Conservation (phyloP, 2,329 filamentous ascomycete species). For the Fusarium circinatum region DNA sequence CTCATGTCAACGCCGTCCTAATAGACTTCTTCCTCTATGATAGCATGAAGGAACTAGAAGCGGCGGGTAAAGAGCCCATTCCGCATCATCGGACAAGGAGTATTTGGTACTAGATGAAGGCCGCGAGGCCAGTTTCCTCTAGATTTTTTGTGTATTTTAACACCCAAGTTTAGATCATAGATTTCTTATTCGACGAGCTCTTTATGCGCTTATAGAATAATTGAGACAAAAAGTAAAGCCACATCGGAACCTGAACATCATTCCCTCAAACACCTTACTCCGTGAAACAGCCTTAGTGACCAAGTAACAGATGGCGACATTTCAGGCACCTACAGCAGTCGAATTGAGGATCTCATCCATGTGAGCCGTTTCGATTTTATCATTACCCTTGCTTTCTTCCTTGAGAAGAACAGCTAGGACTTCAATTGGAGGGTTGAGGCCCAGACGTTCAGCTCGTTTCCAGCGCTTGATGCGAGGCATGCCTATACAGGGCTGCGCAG, state of each 20-base stretch:
- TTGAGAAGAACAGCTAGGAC: conserved; percentile 86
- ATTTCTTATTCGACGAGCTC: conserved; percentile 20
- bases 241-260: conserved; percentile 24
- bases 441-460: conserved; percentile 85
- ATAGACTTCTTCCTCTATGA: conserved; percentile 99
- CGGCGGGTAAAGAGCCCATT: conserved; percentile 62
- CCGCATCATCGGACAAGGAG: conserved; percentile 91
- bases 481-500: conserved; percentile 79
- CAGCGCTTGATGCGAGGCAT: conserved; percentile 84
- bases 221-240: conserved; percentile 30
- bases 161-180: conserved; percentile 30
- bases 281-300: conserved; percentile 18
- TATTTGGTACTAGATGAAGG: conserved; percentile 81
- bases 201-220: conserved; percentile 24
- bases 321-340: conserved; percentile 53
- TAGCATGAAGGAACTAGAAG: conserved; percentile 86
- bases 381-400: conserved; percentile 68
- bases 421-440: conserved; percentile 88
- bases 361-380: conserved; percentile 72
- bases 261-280: conserved; percentile 39
- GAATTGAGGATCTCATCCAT: conserved; percentile 75
- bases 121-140: conserved; percentile 14
- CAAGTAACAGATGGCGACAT: not conserved
- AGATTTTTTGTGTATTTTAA: conserved; percentile 9
- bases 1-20: conserved; percentile 83